Percentiles rank a stretch among this genome's conserved stretches.
These are phyloP conservation scores for Solanum corneliomulleri DNA, from an alignment of 257 asterid genomes.

Conservation along the genomic window DNA sequence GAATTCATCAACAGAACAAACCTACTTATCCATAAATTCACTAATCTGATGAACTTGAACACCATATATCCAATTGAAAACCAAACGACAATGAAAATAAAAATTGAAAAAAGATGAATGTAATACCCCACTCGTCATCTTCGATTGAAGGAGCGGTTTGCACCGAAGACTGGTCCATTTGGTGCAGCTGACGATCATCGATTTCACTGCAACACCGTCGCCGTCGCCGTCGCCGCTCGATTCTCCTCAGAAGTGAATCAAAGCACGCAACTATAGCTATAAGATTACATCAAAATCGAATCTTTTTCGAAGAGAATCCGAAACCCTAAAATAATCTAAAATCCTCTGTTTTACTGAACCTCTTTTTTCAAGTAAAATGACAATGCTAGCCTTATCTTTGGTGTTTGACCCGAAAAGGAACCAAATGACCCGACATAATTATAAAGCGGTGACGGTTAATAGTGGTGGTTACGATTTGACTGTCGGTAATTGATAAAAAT, in stretches of 20 bases:
- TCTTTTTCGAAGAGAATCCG: background rate
- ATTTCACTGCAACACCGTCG: conserved; percentile 3
- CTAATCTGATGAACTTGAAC: background rate
- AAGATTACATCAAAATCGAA: conserved; percentile 4
- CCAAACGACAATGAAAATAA: background rate
- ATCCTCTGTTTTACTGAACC: background rate
- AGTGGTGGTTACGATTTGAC: background rate
- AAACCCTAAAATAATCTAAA: background rate
- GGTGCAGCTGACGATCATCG: conserved; percentile 46
- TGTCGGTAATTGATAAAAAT: background rate
- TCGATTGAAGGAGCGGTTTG: conserved; percentile 36
- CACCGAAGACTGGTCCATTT: conserved; percentile 39
- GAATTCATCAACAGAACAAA: background rate
- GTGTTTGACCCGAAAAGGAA: background rate
- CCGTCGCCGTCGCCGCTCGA: background rate
- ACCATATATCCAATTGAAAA: background rate
- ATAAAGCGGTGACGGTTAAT: background rate
- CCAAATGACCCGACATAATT: background rate
- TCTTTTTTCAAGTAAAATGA: background rate
- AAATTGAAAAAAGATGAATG: too few species aligned
- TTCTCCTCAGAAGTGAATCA: background rate
- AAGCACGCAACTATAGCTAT: background rate
- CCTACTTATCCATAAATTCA: background rate
- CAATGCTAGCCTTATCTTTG: background rate
- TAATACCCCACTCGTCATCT: conserved; percentile 54